Evolutionary conservation across 192 early-diverging fungal genomes (phyloP).

Genomic region (Coemansia sp.): DNA sequence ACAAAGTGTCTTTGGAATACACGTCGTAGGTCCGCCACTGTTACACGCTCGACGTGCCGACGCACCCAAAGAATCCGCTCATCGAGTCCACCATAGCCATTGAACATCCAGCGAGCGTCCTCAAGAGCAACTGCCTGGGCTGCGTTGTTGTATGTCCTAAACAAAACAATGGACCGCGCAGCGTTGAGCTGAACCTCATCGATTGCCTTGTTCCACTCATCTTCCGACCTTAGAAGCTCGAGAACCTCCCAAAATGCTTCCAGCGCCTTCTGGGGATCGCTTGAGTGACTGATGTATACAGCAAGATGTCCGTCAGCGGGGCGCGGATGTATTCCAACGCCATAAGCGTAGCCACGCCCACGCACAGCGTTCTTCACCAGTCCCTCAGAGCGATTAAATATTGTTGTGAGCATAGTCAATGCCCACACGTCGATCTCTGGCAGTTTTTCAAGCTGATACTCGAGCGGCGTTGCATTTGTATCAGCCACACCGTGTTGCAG

Average conservation of each 20-base stretch:
- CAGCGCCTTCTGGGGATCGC: constrained; percentile 40
- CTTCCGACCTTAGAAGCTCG: constrained; percentile 19
- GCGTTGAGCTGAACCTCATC: constrained; percentile 46
- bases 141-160: constrained; percentile 23
- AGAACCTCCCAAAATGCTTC: constrained; percentile 45
- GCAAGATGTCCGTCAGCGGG: constrained; percentile 32
- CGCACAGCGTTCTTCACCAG: constrained; percentile 81
- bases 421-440: constrained; percentile 36
- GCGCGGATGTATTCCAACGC: constrained; percentile 40
- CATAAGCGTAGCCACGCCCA: constrained; percentile 78
- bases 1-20: constrained; percentile 29
- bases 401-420: constrained; percentile 56
- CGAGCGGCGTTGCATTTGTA: constrained; percentile 5
- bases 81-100: constrained; percentile 36
- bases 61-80: constrained; percentile 37
- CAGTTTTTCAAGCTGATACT: constrained; percentile 27
- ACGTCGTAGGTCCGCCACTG: constrained; percentile 28
- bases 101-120: constrained; percentile 29
- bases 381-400: constrained; percentile 75
- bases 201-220: constrained; percentile 30
- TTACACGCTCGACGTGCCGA: constrained; percentile 35
- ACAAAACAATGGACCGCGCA: constrained; percentile 30
- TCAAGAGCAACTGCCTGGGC: constrained; percentile 25
- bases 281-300: constrained; percentile 49
- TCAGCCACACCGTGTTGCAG: constrained; percentile 2